Base-by-base conservation (phyloP, 208 protist species). In the Phytomonas sp. region DNA sequence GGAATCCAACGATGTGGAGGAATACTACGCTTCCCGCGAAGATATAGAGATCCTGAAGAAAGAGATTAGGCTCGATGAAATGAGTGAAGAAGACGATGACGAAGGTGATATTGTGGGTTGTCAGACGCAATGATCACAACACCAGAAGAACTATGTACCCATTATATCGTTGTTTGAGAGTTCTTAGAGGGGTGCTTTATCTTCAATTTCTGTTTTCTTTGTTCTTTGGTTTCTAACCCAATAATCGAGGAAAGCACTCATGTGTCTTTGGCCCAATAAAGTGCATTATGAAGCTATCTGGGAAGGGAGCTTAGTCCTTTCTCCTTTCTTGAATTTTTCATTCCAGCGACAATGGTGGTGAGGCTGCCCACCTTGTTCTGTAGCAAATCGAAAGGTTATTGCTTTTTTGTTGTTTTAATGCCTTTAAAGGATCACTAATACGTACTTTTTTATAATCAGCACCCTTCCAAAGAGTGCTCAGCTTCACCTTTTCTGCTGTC, bases 1-100 rank as follows among this genome's bases (percentile, higher is more conserved):
- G 71, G 17, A 29, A 40, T 6, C 62, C 1, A 66, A 74, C 62
- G 61, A 79, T 2, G 76, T 69, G 28, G 75, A 89, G 40, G 82
- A 78, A 59, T 89, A 81, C 72, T 88, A 87, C 72, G 80, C 88
- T 7, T 74, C 72, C 17, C 74, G 77, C 67, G 77, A 83, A 69
- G 79, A 84, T 13, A 62, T 89, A 17, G 73, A 68, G 30, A 62
- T 72, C 26, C 34, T 76, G 28, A 70, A 76, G 67, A 70, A 69
- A 62, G 72, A 72, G 60, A 70, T 74, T 51, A 76, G 65, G 51
- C 28, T 46, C 61, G 40, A 67, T 31, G 26, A 67, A 31, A 67
- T 36, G 26, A 67, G 63, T 31, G 40, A 67, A 1, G 78, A 83
- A 15, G 83, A 86, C 7, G 82, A 83, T 29, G 80, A 81, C 9